Evolutionary conservation across 306 rosid genomes (phyloP), one percentile per base, ranked within the genome.

Genomic region (Pyrus bretschneideri): DNA sequence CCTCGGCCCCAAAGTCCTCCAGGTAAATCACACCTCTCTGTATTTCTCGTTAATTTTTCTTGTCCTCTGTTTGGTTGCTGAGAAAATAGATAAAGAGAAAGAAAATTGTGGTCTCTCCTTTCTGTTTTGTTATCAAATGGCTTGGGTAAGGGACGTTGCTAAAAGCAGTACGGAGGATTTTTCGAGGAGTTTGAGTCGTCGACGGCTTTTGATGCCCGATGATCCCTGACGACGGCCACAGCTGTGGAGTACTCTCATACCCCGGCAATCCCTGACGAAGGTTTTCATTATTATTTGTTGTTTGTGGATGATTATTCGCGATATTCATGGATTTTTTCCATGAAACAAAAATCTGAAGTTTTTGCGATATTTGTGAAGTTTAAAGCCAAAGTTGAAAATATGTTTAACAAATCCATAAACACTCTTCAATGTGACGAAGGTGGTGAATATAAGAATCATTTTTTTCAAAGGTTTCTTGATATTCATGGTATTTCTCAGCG

Each of bases 191-290:
- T 85, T 93, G 15, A 82, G 81, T 13, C 81, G 67, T 58, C 81
- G 80, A 66, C 85, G 98, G 61, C 91, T 95, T 77, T 83, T 95
- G 58, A 33, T 74, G 78, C 69, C 93, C 92, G 51, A 92, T 93
- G 97, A 33, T 74, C 78, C 69, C 93, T 92, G 51, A 92, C 97
- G 97, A 95, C 87, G 98, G 97, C 52, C 85, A 88, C 71, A 57
- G 97, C 97, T 63, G 68, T 95, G 58, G 98, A 92, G 86, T 92
- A 81, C 78, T 73, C 87, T 46, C 89, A 87, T 75, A 72, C 90
- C 44, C 89, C 97, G 4, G 78, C 84, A 29, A 71, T 92, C 33
- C 90, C 90, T 1, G 96, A 88, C 45, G 25, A 25, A 25, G 25
- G 25, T 25, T 25, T 25, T 25, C 25, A 1, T 25, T 25, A 25